Percentiles rank a stretch among this genome's conserved stretches.
These are phyloP conservation scores for Microbotryum silenes-acaulis DNA, from an alignment of 1,284 basidiomycete genomes.

Conservation along the genomic window DNA sequence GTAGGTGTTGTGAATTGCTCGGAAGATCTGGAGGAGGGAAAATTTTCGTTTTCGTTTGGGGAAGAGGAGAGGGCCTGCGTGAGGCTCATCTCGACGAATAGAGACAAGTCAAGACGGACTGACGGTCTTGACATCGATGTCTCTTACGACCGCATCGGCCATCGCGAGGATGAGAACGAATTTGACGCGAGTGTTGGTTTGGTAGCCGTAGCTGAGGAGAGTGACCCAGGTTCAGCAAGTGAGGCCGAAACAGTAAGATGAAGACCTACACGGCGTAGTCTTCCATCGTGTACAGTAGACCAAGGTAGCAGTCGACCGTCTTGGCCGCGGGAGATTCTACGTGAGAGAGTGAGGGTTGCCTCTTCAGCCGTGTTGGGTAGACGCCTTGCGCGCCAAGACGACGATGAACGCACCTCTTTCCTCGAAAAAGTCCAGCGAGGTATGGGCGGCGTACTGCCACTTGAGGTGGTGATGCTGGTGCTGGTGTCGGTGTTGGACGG, in stretches of 20 bases:
- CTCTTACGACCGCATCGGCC: constrained; percentile 38
- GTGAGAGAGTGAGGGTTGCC: not conserved
- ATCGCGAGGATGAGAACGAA: constrained; percentile 38
- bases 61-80: constrained; percentile 26
- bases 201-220: constrained; percentile 39
- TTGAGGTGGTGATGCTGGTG: constrained; percentile 30
- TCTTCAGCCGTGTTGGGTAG: too few species aligned
- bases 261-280: constrained; percentile 39
- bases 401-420: constrained; percentile 34
- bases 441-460: constrained; percentile 41
- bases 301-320: constrained; percentile 39
- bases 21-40: constrained; percentile 35
- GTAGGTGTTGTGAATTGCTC: constrained; percentile 40
- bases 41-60: constrained; percentile 35
- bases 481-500: constrained; percentile 9
- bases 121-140: constrained; percentile 40
- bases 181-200: constrained; percentile 39
- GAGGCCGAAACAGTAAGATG: not conserved
- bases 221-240: not conserved
- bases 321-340: constrained; percentile 30
- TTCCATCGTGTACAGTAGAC: constrained; percentile 40
- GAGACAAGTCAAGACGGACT: not conserved
- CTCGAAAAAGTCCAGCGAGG: constrained; percentile 40
- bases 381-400: too few species aligned
- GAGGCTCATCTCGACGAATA: not conserved